Base-by-base conservation (phyloP, 2,329 filamentous ascomycete species). In the Tricladium varicosporioides region DNA sequence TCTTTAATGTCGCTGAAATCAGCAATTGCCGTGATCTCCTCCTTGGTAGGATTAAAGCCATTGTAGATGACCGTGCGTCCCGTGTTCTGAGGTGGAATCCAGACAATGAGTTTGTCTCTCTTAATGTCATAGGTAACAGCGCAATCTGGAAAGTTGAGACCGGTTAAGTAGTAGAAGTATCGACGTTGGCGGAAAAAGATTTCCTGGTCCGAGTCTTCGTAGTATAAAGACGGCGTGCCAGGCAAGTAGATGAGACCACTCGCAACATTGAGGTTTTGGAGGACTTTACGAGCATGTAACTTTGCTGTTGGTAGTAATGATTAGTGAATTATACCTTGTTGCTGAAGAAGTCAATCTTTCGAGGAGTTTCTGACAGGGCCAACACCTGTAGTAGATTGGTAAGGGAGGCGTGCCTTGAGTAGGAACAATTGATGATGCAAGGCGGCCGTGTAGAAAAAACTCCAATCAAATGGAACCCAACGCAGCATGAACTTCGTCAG, bases 71-170 rank as follows among this genome's bases (percentile, higher is more conserved):
- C 63, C 82, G 76, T 63, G 80, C 76, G 14, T 76, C 77, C 13
- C 81, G 82, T 62, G 88, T 82, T 61, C 86, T 82, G 62, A 27
- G 83, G 82, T 1, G 89, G 88, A 48, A 93, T 84, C 81, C 88
- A 94, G 27, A 93, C 80, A 5, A 80, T 83, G 56, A 94, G 80
- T 18, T 76, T 74, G 69, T 92, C 87, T 10, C 74, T 74, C 32
- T 72, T 70, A 59, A 85, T 78, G 66, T 84, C 77, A 67, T 86
- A 86, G 1, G 78, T 81, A 43, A 85, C 64, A 56, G 77, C 73
- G 63, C 80, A 84, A 62, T 82, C 78, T 1, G 81, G 71, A 57
- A 81, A 77, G 53, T 82, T 74, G 18, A 75, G 71, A 55, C 82
- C 82, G 55, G 76, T 80, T 46, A 86, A 67, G 62, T 86, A 85